phyloP scores from a whole-genome alignment of 495 filamentous ascomycete genomes.

The Xylaria castorea region DNA sequence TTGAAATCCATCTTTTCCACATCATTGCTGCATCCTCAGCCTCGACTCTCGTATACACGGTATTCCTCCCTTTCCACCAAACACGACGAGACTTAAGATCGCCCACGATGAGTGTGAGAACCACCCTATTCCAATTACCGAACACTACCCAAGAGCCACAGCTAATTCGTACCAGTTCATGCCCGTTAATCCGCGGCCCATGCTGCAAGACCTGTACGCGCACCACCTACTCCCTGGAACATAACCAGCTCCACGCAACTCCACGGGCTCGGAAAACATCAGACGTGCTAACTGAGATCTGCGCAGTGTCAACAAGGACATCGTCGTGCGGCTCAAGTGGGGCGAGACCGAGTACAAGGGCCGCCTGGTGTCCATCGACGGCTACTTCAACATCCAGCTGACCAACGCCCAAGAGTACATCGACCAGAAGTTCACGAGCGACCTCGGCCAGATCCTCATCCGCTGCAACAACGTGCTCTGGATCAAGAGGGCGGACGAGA shows the following conservation, averaged over 20 bases:
- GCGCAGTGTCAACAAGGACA: slow-evolving; percentile 80
- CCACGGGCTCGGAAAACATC: slow-evolving; percentile 16
- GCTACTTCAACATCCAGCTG: slow-evolving; percentile 98
- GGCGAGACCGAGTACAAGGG: slow-evolving; percentile 97
- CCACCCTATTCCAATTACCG: not conserved
- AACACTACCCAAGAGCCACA: not conserved
- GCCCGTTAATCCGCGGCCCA: slow-evolving; percentile 88
- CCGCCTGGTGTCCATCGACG: slow-evolving; percentile 84
- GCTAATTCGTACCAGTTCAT: slow-evolving; percentile 63
- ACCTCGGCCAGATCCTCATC: slow-evolving; percentile 89
- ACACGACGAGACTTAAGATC: slow-evolving; percentile 22
- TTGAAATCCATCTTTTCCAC: slow-evolving; percentile 22
- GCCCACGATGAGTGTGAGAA: slow-evolving; percentile 42
- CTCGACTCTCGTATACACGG: slow-evolving; percentile 17
- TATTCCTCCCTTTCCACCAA: slow-evolving; percentile 12
- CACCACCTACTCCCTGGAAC: not conserved
- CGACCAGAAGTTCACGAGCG: slow-evolving; percentile 82
- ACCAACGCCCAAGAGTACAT: slow-evolving; percentile 89
- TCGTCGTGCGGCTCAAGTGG: slow-evolving; percentile 96
- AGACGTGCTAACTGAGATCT: slow-evolving; percentile 13
- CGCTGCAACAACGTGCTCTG: slow-evolving; percentile 98
- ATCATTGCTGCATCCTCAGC: slow-evolving; percentile 15
- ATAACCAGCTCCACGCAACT: not conserved
- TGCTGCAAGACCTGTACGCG: slow-evolving; percentile 84
- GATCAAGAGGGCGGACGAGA: slow-evolving; percentile 71